A percentile compares a stretch with the other conserved stretches of the same genome.
Evolutionary conservation across 73 alveolate species (phyloP).

Genomic region (Urostyla sp.): DNA sequence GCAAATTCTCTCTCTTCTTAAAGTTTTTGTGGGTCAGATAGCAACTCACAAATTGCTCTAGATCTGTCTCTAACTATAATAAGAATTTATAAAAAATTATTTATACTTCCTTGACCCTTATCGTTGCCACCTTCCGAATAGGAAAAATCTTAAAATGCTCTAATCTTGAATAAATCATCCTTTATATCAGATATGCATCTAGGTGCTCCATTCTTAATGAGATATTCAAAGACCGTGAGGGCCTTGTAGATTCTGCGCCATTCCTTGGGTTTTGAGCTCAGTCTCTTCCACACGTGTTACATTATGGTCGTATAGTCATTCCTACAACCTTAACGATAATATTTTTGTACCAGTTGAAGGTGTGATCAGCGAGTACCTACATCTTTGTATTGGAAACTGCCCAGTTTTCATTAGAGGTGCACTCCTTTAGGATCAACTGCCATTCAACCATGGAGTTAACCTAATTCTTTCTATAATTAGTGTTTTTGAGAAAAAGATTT

Average conservation of each 20-base stretch:
- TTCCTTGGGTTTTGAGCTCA: conserved; percentile 70
- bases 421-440: conserved; percentile 63
- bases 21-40: conserved; percentile 57
- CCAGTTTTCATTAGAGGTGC: conserved; percentile 76
- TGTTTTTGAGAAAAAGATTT: background rate
- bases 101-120: conserved; percentile 62
- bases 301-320: conserved; percentile 67
- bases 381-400: conserved; percentile 68
- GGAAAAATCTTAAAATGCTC: conserved; percentile 65
- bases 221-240: conserved; percentile 63
- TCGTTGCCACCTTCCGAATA: conserved; percentile 62
- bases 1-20: conserved; percentile 77
- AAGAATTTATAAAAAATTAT: background rate
- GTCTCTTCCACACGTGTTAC: conserved; percentile 68
- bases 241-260: conserved; percentile 78
- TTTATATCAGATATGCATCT: conserved; percentile 57
- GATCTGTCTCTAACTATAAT: conserved; percentile 52
- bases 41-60: conserved; percentile 54
- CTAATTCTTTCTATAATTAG: conserved; percentile 49
- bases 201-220: conserved; percentile 75
- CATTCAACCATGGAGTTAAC: conserved; percentile 54
- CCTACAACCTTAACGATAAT: conserved; percentile 17
- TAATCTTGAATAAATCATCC: conserved; percentile 67
- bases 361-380: conserved; percentile 70
- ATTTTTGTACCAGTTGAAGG: conserved; percentile 65